Percentiles rank a stretch among this genome's conserved stretches.
Conservation (phyloP, 495 filamentous ascomycete genomes). For the Penicillium dipodomyicola region DNA sequence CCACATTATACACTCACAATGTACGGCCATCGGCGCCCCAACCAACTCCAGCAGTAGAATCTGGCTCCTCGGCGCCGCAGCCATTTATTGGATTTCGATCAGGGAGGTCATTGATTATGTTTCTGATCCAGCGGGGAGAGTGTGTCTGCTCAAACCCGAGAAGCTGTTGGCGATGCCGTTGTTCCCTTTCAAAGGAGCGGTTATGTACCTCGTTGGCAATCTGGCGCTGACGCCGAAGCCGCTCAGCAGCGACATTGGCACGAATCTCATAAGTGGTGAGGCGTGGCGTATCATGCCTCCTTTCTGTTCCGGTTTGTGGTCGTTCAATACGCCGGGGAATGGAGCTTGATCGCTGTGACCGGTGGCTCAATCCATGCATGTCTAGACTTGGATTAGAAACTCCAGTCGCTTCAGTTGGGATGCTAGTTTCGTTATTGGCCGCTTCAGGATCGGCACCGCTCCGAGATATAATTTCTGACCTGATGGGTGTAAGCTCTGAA, state of each 20-base stretch:
- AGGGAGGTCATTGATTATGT: slow-evolving; percentile 42
- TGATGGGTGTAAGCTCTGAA: slow-evolving; percentile 30
- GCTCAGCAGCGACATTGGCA: slow-evolving; percentile 42
- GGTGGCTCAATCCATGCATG: slow-evolving; percentile 20
- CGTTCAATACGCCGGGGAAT: slow-evolving; percentile 34
- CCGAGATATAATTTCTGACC: slow-evolving; percentile 22
- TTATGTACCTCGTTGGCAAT: slow-evolving; percentile 39
- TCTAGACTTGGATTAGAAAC: slow-evolving; percentile 12
- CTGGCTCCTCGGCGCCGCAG: slow-evolving; percentile 39
- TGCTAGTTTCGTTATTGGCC: slow-evolving; percentile 19
- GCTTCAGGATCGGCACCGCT: slow-evolving; percentile 18
- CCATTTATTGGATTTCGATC: slow-evolving; percentile 35
- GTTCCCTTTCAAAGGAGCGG: slow-evolving; percentile 34
- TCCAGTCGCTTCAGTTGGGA: slow-evolving; percentile 1
- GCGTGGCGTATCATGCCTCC: slow-evolving; percentile 32
- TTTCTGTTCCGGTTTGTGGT: slow-evolving; percentile 26
- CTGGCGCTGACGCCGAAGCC: slow-evolving; percentile 43
- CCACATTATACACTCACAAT: slow-evolving; percentile 55
- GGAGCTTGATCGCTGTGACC: slow-evolving; percentile 36
- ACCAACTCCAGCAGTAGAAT: slow-evolving; percentile 61
- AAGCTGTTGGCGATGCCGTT: slow-evolving; percentile 35
- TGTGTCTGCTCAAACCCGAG: slow-evolving; percentile 38
- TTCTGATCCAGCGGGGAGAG: slow-evolving; percentile 44
- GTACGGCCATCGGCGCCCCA: slow-evolving; percentile 69
- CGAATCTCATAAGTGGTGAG: slow-evolving; percentile 36